A percentile compares a stretch with the other conserved stretches of the same genome.
Evolutionary conservation across 768 basidiomycete species (phyloP).

Genomic region (Termitomyces eurrhizus): DNA sequence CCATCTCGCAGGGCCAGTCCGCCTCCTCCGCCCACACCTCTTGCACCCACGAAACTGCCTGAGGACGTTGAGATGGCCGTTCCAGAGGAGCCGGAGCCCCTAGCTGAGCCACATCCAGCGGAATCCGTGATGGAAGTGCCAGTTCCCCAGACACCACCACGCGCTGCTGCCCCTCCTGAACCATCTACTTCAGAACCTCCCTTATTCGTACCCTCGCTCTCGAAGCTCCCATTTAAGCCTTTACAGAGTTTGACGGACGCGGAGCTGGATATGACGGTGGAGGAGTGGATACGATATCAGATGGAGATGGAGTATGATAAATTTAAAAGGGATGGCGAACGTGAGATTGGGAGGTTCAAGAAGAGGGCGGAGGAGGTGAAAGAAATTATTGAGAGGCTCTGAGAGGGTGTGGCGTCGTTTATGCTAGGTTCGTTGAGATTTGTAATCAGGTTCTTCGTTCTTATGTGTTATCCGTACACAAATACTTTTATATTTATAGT

Average conservation of each 20-base stretch:
- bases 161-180: conserved; percentile 7
- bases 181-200: conserved; percentile 4
- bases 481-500: background rate
- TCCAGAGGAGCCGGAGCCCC: conserved; percentile 9
- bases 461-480: background rate
- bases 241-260: conserved; percentile 50
- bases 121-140: background rate
- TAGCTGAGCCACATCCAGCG: background rate
- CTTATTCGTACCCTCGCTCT: conserved; percentile 33
- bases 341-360: conserved; percentile 38
- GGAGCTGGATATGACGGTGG: conserved; percentile 76
- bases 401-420: background rate
- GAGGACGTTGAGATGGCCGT: conserved; percentile 28
- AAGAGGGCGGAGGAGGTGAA: conserved; percentile 38
- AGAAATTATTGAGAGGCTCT: conserved; percentile 33
- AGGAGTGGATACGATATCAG: conserved; percentile 79
- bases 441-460: background rate
- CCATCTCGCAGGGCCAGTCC: background rate
- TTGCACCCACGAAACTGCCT: background rate
- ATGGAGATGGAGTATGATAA: conserved; percentile 65
- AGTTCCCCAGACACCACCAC: conserved; percentile 11
- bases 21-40: conserved; percentile 2
- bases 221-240: conserved; percentile 42
- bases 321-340: conserved; percentile 41
- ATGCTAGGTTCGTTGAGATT: background rate